A percentile compares a stretch with the other conserved stretches of the same genome.
Evolutionary conservation across 2,329 filamentous ascomycete species (phyloP).

Genomic region (Fusarium austroafricanum): DNA sequence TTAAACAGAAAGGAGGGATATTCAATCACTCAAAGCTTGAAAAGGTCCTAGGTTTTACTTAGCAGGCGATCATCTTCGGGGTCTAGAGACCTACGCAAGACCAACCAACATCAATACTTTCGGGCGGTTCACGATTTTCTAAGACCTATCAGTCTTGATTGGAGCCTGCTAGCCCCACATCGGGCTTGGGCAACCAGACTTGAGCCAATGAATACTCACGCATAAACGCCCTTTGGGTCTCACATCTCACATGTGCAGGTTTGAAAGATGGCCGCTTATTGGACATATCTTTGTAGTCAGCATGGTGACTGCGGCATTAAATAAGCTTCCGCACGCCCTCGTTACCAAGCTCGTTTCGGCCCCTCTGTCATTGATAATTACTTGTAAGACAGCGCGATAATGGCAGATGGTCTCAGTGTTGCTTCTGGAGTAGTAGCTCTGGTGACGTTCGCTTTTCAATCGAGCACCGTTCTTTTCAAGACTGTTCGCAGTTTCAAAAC

Average conservation of each 20-base stretch:
- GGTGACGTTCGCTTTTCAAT: conserved; percentile 37
- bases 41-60: too few relatives aligned
- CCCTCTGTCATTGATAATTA: background rate
- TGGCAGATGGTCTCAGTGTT: conserved; percentile 36
- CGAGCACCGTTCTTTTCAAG: conserved; percentile 28
- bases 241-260: background rate
- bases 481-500: conserved; percentile 27
- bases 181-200: background rate
- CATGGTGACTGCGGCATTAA: conserved; percentile 2
- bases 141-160: too few relatives aligned
- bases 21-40: background rate
- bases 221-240: background rate
- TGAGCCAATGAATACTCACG: background rate
- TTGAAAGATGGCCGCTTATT: background rate
- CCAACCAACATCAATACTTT: too few relatives aligned
- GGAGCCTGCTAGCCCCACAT: background rate
- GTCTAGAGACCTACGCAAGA: too few relatives aligned
- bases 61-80: too few relatives aligned
- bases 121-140: too few relatives aligned
- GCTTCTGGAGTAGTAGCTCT: conserved; percentile 28
- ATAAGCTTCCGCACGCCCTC: background rate
- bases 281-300: too few relatives aligned
- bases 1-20: too few relatives aligned
- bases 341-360: background rate
- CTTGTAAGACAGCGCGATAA: conserved; percentile 2